phyloP scores from a whole-genome alignment of 2,329 filamentous ascomycete genomes.

The Cordyceps cicadae region DNA sequence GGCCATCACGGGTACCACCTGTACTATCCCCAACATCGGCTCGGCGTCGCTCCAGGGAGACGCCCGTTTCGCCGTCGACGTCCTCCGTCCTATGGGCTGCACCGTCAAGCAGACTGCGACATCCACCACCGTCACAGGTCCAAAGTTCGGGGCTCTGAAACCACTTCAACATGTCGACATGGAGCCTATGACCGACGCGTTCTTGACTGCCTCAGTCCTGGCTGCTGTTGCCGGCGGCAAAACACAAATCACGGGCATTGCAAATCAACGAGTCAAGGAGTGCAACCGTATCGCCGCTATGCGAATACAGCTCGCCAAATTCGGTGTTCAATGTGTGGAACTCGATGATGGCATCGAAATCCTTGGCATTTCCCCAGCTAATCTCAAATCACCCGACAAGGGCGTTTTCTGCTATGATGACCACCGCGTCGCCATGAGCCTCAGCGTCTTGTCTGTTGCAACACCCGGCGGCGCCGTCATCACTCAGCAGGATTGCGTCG shows the following conservation, averaged over 20 bases:
- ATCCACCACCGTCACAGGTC: slow-evolving; percentile 89
- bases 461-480: slow-evolving; percentile 66
- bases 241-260: slow-evolving; percentile 86
- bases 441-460: slow-evolving; percentile 75
- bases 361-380: slow-evolving; percentile 40
- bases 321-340: slow-evolving; percentile 77
- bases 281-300: slow-evolving; percentile 95
- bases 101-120: slow-evolving; percentile 72
- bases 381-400: slow-evolving; percentile 47
- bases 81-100: slow-evolving; percentile 90
- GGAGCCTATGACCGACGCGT: slow-evolving; percentile 99
- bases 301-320: slow-evolving; percentile 90
- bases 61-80: slow-evolving; percentile 84
- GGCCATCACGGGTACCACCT: slow-evolving; percentile 90
- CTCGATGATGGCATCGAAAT: slow-evolving; percentile 90
- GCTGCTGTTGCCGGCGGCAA: slow-evolving; percentile 78
- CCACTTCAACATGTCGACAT: slow-evolving; percentile 82
- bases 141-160: slow-evolving; percentile 62
- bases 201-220: slow-evolving; percentile 87
- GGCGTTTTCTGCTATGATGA: slow-evolving; percentile 93
- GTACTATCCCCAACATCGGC: slow-evolving; percentile 93
- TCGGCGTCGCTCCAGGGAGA: slow-evolving; percentile 88
- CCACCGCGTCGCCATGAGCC: slow-evolving; percentile 96
- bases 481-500: slow-evolving; percentile 83
- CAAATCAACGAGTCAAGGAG: slow-evolving; percentile 96